phyloP scores from a whole-genome alignment of 768 basidiomycete genomes.

The Suillus lakei region DNA sequence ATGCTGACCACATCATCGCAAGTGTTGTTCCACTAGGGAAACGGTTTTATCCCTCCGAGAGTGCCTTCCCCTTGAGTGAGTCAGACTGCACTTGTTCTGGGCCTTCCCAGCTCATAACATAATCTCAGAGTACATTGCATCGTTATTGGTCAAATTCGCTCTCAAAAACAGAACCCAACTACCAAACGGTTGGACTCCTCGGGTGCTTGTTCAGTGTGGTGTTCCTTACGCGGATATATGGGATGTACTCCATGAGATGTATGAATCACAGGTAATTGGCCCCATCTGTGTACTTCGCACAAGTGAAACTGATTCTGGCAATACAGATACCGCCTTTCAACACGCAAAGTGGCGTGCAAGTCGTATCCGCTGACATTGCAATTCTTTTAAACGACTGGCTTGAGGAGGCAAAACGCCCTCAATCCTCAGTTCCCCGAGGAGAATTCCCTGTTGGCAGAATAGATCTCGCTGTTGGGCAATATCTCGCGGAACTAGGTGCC shows the following conservation, averaged over 20 bases:
- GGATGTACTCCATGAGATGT: constrained; percentile 85
- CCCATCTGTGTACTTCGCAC: constrained; percentile 6
- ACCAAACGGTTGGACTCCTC: constrained; percentile 82
- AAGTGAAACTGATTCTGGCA: constrained; percentile 10
- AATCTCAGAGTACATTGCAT: constrained; percentile 70
- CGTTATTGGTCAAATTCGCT: constrained; percentile 75
- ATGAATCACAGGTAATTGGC: constrained; percentile 78
- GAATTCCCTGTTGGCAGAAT: constrained; percentile 83
- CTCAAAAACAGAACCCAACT: constrained; percentile 61
- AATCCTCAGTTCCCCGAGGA: constrained; percentile 60
- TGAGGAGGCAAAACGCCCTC: constrained; percentile 74
- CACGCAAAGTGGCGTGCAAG: constrained; percentile 76
- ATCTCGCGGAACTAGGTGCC: constrained; percentile 70
- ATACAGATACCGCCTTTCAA: constrained; percentile 82
- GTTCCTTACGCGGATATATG: constrained; percentile 84
- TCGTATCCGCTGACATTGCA: constrained; percentile 82
- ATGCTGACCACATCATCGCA: constrained; percentile 66
- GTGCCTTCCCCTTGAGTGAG: constrained; percentile 87
- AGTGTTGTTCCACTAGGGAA: constrained; percentile 76
- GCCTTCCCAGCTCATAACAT: background rate
- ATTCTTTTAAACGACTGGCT: constrained; percentile 82
- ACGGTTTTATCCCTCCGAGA: constrained; percentile 89
- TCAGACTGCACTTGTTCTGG: constrained; percentile 8
- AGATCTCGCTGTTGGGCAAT: constrained; percentile 74
- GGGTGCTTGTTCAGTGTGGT: constrained; percentile 78